These are phyloP conservation scores for Entomortierella chlamydospora DNA, from an alignment of 192 early-diverging fungal species.

Conservation along the genomic window DNA sequence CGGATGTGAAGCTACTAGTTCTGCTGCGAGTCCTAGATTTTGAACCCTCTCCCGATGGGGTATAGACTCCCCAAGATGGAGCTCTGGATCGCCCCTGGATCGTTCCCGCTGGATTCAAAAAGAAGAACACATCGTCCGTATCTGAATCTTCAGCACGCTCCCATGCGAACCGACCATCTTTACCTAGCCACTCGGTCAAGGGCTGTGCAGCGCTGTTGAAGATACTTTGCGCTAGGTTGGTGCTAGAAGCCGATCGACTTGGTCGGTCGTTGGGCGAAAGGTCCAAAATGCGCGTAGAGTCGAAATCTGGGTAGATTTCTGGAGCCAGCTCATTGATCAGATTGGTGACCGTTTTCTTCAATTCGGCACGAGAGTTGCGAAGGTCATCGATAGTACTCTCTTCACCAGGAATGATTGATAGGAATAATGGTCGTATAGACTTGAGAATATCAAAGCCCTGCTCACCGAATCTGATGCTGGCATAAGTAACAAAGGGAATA, in stretches of 20 bases:
- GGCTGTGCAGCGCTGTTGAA: slow-evolving; percentile 46
- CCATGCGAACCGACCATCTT: slow-evolving; percentile 71
- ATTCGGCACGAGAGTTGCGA: slow-evolving; percentile 72
- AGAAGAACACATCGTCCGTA: slow-evolving; percentile 63
- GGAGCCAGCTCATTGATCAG: slow-evolving; percentile 89
- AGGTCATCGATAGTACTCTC: slow-evolving; percentile 71
- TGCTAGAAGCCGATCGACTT: slow-evolving; percentile 38
- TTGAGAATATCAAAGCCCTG: slow-evolving; percentile 79
- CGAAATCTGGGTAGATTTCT: slow-evolving; percentile 81
- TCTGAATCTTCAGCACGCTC: slow-evolving; percentile 62
- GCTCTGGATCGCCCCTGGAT: slow-evolving; percentile 57
- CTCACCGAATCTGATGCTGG: slow-evolving; percentile 80
- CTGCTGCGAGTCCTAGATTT: slow-evolving; percentile 56
- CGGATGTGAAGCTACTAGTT: slow-evolving; percentile 57
- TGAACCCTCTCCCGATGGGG: slow-evolving; percentile 49
- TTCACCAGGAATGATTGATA: slow-evolving; percentile 71
- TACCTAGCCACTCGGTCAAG: slow-evolving; percentile 61
- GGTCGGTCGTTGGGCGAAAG: slow-evolving; percentile 40
- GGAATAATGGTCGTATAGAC: slow-evolving; percentile 86
- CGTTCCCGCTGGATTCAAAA: slow-evolving; percentile 60
- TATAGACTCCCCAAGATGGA: slow-evolving; percentile 48
- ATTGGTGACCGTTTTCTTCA: slow-evolving; percentile 81
- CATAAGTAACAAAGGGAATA: slow-evolving; percentile 79
- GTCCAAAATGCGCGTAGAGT: slow-evolving; percentile 57
- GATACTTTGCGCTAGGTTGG: slow-evolving; percentile 25